Conservation (phyloP, 495 filamentous ascomycete genomes). For the Penicillium robsamsonii region DNA sequence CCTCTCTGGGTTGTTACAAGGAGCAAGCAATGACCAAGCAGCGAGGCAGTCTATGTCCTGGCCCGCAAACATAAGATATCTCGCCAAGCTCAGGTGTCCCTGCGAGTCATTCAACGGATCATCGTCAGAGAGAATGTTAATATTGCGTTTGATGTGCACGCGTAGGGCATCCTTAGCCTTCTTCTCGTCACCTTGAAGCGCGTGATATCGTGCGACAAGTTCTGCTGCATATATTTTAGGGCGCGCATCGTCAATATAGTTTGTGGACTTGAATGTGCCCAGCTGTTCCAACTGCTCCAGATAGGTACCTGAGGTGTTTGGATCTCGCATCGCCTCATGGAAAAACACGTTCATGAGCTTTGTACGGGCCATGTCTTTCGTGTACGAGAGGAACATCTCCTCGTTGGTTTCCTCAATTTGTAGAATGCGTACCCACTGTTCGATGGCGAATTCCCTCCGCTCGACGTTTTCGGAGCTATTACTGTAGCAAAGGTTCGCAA, state of each 20-base stretch:
- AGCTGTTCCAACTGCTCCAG: conserved; percentile 6
- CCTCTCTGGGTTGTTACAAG: not conserved
- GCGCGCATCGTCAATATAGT: too few species aligned
- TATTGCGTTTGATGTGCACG: conserved; percentile 29
- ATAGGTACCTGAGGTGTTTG: not conserved
- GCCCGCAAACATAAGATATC: conserved; percentile 18
- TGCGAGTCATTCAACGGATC: conserved; percentile 43
- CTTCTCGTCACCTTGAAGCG: conserved; percentile 23
- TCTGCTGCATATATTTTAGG: conserved; percentile 4
- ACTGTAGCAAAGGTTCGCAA: conserved; percentile 12
- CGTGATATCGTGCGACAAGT: conserved; percentile 28
- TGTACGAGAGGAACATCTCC: not conserved
- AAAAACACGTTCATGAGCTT: conserved; percentile 5
- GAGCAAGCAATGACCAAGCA: conserved; percentile 21
- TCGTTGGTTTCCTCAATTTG: conserved; percentile 1
- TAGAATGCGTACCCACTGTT: conserved; percentile 12
- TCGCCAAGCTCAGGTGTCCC: conserved; percentile 32
- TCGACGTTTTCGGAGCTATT: not conserved
- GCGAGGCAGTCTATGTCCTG: conserved; percentile 18
- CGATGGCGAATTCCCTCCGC: conserved; percentile 5
- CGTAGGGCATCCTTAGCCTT: conserved; percentile 29
- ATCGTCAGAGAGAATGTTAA: conserved; percentile 45
- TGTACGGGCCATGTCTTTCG: not conserved
- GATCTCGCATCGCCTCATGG: conserved; percentile 3
- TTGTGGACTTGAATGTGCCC: not conserved